Evolutionary conservation across 805 yeast species (phyloP).

Genomic region (Starmerella kuoi): DNA sequence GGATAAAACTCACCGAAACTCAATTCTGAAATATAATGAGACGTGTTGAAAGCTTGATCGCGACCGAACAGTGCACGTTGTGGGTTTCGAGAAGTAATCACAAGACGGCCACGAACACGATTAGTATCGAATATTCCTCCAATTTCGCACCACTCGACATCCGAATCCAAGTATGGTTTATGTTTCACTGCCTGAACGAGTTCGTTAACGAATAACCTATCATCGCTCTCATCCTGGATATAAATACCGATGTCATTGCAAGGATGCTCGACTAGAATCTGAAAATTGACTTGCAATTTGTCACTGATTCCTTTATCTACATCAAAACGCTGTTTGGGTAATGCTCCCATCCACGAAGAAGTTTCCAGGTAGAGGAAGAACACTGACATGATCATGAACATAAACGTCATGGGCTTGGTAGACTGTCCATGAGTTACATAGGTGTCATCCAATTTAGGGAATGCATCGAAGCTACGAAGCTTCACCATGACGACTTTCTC

Average conservation of each 20-base stretch:
- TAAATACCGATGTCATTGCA: slow-evolving; percentile 65
- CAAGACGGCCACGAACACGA: slow-evolving; percentile 74
- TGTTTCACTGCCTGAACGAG: slow-evolving; percentile 40
- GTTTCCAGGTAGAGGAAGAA: slow-evolving; percentile 72
- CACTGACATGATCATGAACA: slow-evolving; percentile 29
- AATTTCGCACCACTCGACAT: slow-evolving; percentile 56
- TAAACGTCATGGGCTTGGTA: background rate
- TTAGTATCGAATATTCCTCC: slow-evolving; percentile 75
- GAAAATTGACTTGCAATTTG: slow-evolving; percentile 59
- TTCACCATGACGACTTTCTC: no score
- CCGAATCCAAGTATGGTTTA: background rate
- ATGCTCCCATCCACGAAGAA: slow-evolving; percentile 76
- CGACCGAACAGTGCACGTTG: slow-evolving; percentile 24
- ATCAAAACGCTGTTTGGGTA: slow-evolving; percentile 59
- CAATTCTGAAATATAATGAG: slow-evolving; percentile 75
- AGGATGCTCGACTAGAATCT: slow-evolving; percentile 70
- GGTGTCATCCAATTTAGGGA: slow-evolving; percentile 58
- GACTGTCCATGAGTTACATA: slow-evolving; percentile 57
- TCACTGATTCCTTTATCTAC: slow-evolving; percentile 54
- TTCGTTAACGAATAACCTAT: slow-evolving; percentile 66
- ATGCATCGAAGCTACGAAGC: slow-evolving; percentile 57
- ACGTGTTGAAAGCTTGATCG: slow-evolving; percentile 41
- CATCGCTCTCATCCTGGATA: slow-evolving; percentile 66
- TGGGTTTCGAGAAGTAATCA: slow-evolving; percentile 45
- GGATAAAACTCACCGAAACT: slow-evolving; percentile 90